Evolutionary conservation across 1,284 basidiomycete species (phyloP).

Genomic region (Schizophyllum commune): DNA sequence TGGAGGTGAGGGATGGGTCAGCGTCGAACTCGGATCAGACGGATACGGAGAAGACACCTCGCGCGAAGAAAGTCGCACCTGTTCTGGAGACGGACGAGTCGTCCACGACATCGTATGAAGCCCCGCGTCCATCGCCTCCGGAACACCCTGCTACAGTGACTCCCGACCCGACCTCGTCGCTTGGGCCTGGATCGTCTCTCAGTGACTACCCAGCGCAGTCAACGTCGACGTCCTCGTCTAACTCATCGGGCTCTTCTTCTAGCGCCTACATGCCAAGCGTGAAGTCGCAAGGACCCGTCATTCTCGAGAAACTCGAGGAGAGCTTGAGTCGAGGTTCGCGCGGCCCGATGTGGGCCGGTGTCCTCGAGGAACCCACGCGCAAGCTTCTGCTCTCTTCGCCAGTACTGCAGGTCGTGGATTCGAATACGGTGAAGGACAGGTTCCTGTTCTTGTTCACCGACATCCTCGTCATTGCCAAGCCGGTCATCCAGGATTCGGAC

Average conservation of each 20-base stretch:
- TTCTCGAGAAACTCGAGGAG: slow-evolving; percentile 66
- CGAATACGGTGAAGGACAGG: slow-evolving; percentile 92
- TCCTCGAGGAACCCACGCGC: slow-evolving; percentile 79
- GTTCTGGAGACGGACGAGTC: slow-evolving; percentile 19
- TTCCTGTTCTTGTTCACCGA: slow-evolving; percentile 96
- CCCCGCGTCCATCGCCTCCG: slow-evolving; percentile 23
- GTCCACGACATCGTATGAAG: slow-evolving; percentile 16
- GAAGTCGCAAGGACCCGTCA: slow-evolving; percentile 27
- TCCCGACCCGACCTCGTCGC: slow-evolving; percentile 53
- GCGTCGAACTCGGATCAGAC: slow-evolving; percentile 16
- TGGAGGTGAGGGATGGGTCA: neutral
- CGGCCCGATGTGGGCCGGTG: slow-evolving; percentile 52
- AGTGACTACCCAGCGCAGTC: slow-evolving; percentile 51
- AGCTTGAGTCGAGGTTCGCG: slow-evolving; percentile 53
- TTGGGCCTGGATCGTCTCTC: slow-evolving; percentile 60
- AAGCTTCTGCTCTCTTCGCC: slow-evolving; percentile 80
- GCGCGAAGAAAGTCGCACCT: slow-evolving; percentile 29
- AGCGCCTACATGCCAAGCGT: slow-evolving; percentile 1
- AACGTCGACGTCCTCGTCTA: slow-evolving; percentile 40
- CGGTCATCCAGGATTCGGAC: slow-evolving; percentile 57
- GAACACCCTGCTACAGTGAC: slow-evolving; percentile 32
- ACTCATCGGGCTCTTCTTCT: slow-evolving; percentile 22
- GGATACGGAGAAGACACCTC: slow-evolving; percentile 36
- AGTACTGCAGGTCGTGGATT: slow-evolving; percentile 89
- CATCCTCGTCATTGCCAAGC: slow-evolving; percentile 81